Evolutionary conservation across 441 rosid genomes (phyloP), one percentile per base, ranked within the genome.

Genomic region (Iberis amara): DNA sequence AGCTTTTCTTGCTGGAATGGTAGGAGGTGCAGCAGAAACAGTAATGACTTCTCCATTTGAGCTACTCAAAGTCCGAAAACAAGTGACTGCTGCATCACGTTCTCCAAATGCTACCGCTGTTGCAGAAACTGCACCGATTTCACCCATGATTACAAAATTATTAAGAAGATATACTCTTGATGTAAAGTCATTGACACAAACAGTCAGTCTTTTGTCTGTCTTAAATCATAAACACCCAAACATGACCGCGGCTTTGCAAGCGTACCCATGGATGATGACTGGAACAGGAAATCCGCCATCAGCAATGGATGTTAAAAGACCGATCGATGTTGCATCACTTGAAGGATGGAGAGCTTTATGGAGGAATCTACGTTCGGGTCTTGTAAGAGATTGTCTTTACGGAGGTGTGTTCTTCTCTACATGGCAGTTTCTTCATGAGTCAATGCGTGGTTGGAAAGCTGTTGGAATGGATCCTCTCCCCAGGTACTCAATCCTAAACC

Each of bases 241-340:
- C 74, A 62, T 92, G 74, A 63, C 48, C 24, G 73, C 73, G 13
- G 81, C 92, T 39, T 73, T 88, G 67, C 81, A 68, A 79, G 79
- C 76, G 55, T 78, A 78, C 53, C 96, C 95, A 4, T 88, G 92
- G 98, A 92, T 88, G 94, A 86, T 92, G 82, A 79, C 80, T 50
- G 98, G 98, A 21, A 78, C 95, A 44, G 96, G 96, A 45, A 86
- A 73, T 71, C 86, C 91, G 3, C 96, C 98, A 31, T 61, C 88
- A 32, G 77, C 80, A 13, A 79, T 55, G 59, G 79, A 80, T 62
- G 96, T 88, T 51, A 74, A 72, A 57, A 79, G 79, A 59, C 80
- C 78, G 5, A 60, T 76, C 0, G 77, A 78, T 55, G 66, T 91
- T 31, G 65, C 81, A 55, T 80, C 95, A 31, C 71, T 88, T 68